Evolutionary conservation across 75 land plant genomes (phyloP).

Genomic region (Pinus albicaulis): DNA sequence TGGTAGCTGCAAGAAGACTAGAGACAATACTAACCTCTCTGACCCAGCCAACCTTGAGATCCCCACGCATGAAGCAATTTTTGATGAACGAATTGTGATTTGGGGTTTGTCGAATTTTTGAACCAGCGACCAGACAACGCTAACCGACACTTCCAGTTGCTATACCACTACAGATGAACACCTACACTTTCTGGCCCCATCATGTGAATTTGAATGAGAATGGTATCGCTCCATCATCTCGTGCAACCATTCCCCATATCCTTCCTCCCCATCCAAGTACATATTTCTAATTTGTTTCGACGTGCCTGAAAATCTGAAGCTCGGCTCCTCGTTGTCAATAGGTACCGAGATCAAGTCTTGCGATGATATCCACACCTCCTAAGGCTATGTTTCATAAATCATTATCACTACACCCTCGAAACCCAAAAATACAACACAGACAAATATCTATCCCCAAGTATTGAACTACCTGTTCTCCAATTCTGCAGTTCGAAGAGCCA

Average conservation of each 20-base stretch:
- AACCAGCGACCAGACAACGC: slow-evolving; percentile 64
- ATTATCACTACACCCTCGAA: too few relatives aligned
- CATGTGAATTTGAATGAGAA: slow-evolving; percentile 46
- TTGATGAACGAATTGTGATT: slow-evolving; percentile 72
- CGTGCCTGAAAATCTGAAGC: too few relatives aligned
- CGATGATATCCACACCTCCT: too few relatives aligned
- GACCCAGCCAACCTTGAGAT: slow-evolving; percentile 39
- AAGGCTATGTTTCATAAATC: too few relatives aligned
- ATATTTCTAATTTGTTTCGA: too few relatives aligned
- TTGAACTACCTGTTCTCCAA: too few relatives aligned
- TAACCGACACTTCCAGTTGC: slow-evolving; percentile 49
- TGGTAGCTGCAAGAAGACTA: slow-evolving; percentile 71
- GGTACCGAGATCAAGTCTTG: too few relatives aligned
- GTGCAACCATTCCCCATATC: slow-evolving; percentile 5
- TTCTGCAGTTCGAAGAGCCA: too few relatives aligned
- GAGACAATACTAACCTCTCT: slow-evolving; percentile 74
- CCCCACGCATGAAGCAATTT: slow-evolving; percentile 36
- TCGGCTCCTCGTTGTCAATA: too few relatives aligned
- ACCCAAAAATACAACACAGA: too few relatives aligned
- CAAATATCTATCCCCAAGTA: too few relatives aligned
- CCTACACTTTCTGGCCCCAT: slow-evolving; percentile 7
- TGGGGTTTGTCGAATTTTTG: slow-evolving; percentile 77
- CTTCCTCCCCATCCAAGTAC: too few relatives aligned
- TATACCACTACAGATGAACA: slow-evolving; percentile 65
- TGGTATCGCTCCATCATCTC: slow-evolving; percentile 33